A percentile compares a stretch with the other conserved stretches of the same genome.
phyloP scores from a whole-genome alignment of 768 basidiomycete genomes.

The Leccinum variicolor region DNA sequence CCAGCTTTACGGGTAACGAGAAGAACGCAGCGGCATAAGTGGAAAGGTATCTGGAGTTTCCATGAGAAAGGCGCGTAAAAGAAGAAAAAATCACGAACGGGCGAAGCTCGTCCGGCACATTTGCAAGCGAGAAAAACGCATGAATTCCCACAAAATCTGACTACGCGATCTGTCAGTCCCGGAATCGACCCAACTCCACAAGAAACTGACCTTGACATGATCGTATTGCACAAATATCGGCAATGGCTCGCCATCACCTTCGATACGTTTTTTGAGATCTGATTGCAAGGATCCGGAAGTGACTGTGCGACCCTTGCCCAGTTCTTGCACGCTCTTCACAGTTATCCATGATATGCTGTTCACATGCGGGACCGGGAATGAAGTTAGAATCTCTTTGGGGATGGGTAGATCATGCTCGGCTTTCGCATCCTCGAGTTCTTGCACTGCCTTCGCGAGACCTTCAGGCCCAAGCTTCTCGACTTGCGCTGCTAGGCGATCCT shows the following conservation, averaged over 20 bases:
- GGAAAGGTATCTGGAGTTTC: constrained; percentile 58
- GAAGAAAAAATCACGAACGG: constrained; percentile 45
- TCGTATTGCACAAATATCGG: constrained; percentile 94
- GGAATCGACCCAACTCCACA: not conserved
- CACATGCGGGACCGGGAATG: constrained; percentile 90
- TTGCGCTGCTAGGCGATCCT: constrained; percentile 68
- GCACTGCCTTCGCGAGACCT: constrained; percentile 69
- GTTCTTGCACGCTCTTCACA: constrained; percentile 63
- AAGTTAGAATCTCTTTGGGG: constrained; percentile 73
- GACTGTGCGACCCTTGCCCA: constrained; percentile 44
- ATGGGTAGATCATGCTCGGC: constrained; percentile 81
- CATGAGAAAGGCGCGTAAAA: constrained; percentile 1
- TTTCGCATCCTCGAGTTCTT: constrained; percentile 77
- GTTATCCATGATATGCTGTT: constrained; percentile 92
- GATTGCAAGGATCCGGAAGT: constrained; percentile 31
- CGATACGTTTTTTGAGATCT: constrained; percentile 59
- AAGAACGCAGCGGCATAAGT: constrained; percentile 85
- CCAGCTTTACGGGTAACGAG: constrained; percentile 73
- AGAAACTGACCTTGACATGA: constrained; percentile 69
- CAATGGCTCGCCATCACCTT: constrained; percentile 60
- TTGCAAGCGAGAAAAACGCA: constrained; percentile 72
- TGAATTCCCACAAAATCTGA: constrained; percentile 90
- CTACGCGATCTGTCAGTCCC: constrained; percentile 35
- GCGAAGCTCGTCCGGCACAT: constrained; percentile 69
- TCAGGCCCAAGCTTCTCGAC: constrained; percentile 69